Conservation (phyloP, 2,329 filamentous ascomycete species). For the Penicillium corylophilum region DNA sequence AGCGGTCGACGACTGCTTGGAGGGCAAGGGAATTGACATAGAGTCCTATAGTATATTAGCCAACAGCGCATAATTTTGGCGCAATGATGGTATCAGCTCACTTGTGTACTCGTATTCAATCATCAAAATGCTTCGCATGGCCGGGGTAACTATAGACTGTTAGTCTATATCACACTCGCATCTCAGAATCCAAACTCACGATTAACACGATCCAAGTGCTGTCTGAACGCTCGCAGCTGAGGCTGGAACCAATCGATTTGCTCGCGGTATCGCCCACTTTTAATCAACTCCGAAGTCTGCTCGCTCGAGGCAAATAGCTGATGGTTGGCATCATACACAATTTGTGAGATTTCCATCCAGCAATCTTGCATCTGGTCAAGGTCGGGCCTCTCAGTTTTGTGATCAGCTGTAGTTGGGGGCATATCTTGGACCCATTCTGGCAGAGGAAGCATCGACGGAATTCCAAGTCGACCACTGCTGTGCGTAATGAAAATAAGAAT, state of each 20-base stretch:
- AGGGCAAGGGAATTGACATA: conserved; percentile 93
- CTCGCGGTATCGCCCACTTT: conserved; percentile 78
- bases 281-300: conserved; percentile 84
- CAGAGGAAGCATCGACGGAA: conserved; percentile 85
- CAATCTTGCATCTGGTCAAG: conserved; percentile 69
- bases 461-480: conserved; percentile 85
- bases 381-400: conserved; percentile 33
- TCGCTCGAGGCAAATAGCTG: conserved; percentile 83
- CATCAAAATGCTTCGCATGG: conserved; percentile 72
- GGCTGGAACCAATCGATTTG: conserved; percentile 79
- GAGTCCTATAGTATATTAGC: conserved; percentile 46
- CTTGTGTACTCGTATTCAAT: conserved; percentile 97
- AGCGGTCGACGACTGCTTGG: conserved; percentile 91
- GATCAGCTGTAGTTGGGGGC: conserved; percentile 31
- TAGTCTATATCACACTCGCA: conserved; percentile 14
- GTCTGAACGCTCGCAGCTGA: conserved; percentile 74
- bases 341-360: conserved; percentile 89
- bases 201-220: conserved; percentile 75
- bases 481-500: conserved; percentile 90
- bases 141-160: conserved; percentile 49
- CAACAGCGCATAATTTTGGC: background rate
- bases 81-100: conserved; percentile 36
- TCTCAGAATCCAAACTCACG: conserved; percentile 31
- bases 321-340: conserved; percentile 89
- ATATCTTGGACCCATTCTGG: conserved; percentile 44